phyloP scores from a whole-genome alignment of 1,139 yeast species.

The Kodamaea fungicola region DNA sequence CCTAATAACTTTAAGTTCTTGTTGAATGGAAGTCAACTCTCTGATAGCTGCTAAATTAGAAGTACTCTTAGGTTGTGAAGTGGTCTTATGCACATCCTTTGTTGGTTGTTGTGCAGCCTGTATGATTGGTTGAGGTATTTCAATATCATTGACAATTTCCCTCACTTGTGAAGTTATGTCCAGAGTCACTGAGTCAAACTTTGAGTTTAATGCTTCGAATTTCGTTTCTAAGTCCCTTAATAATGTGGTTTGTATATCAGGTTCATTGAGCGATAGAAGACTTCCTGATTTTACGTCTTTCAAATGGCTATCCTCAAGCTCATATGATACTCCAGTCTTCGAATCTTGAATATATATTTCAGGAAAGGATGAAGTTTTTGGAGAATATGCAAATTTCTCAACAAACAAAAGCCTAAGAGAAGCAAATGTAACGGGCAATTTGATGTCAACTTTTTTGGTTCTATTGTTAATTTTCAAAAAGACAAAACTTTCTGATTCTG shows the following conservation, averaged over 20 bases:
- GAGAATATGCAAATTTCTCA: constrained; percentile 83
- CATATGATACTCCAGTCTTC: constrained; percentile 60
- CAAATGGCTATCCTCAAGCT: constrained; percentile 68
- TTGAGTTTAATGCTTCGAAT: constrained; percentile 27
- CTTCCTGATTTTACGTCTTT: constrained; percentile 60
- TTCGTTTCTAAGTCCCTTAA: constrained; percentile 23
- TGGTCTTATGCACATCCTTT: constrained; percentile 1
- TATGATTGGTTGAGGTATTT: constrained; percentile 14
- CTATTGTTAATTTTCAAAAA: constrained; percentile 56
- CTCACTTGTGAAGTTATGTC: constrained; percentile 21
- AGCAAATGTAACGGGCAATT: constrained; percentile 56
- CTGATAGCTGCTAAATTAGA: constrained; percentile 2
- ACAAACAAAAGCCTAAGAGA: constrained; percentile 72
- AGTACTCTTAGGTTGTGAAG: background rate
- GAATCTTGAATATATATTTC: constrained; percentile 75
- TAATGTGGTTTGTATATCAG: constrained; percentile 16
- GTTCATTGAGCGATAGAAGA: constrained; percentile 53
- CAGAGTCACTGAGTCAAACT: constrained; percentile 27
- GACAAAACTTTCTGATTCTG: constrained; percentile 16
- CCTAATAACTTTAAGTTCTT: constrained; percentile 60
- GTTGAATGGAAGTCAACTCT: constrained; percentile 40
- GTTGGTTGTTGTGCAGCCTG: constrained; percentile 4
- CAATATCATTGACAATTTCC: constrained; percentile 21
- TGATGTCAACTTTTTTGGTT: constrained; percentile 58
- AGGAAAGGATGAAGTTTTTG: constrained; percentile 70